Evolutionary conservation across 306 rosid genomes (phyloP), one percentile per base, ranked within the genome.

Genomic region (Cicer yamashitae): DNA sequence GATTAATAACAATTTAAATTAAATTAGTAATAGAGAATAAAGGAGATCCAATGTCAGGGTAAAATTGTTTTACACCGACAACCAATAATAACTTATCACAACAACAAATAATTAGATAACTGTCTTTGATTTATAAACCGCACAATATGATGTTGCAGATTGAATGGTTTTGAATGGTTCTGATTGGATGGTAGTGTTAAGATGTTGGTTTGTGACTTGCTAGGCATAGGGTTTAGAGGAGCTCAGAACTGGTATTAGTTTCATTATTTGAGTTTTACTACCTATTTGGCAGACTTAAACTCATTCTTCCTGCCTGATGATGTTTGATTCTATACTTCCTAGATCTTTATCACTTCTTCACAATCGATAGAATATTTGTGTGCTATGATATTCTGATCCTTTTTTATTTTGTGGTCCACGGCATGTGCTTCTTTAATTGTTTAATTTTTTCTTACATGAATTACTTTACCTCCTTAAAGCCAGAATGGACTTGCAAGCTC

Each of bases 291-390:
- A 12, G 45, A 45, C 51, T 58, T 17, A 17, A 68, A 18, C 13
- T 20, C 37, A n/a, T 58, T 45, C 53, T 41, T 70, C 52, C 34
- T 47, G 8, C 37, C 34, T 47, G 38, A 47, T 18, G 63, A 37
- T 37, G 51, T 52, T 71, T 51, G 54, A 71, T 11, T 18, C 14
- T 74, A 60, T 58, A 59, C 18, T 70, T n/a, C 20, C 17, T 71
- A 58, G 73, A 75, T 65, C 67, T 63, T 40, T 54, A 20, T 44
- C 78, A 9, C 45, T 17, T 61, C 7, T 52, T 64, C 54, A 52
- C 20, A 75, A 12, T 46, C 51, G 53, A 53, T 51, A 20, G 8
- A 75, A 48, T 10, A 15, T 3, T 65, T 62, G 41, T 74, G 51
- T 63, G 11, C 22, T 39, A 1, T 50, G 30, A 38, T 38, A 15